Base-by-base conservation (phyloP, 768 basidiomycete genomes). In the Suillus americanus region DNA sequence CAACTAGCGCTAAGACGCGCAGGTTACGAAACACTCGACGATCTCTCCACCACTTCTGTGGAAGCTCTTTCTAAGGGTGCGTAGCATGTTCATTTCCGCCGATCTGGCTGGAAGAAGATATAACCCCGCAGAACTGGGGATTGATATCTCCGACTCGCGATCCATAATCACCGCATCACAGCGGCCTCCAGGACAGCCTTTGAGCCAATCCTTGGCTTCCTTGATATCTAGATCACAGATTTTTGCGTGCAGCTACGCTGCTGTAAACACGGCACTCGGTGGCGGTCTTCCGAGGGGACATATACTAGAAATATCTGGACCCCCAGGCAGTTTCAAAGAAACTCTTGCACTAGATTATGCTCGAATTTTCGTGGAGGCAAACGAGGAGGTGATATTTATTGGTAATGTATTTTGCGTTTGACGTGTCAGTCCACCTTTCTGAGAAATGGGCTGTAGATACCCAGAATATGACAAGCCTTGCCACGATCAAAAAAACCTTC, bases 241-340 rank as follows among this genome's bases (percentile, higher is more conserved):
- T 35, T 57, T 66, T 48, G 51, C 64, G 64, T 76, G 72, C 66
- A 68, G 66, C 53, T 87, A 82, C 70, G 62, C 73, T 5, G 79
- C 84, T 14, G 75, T 90, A 35, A 88, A 92, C 68, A 77, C 76
- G 20, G 72, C 92, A 3, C 80, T 93, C 6, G 82, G 79, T 38
- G 89, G 89, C 53, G 91, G 91, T 18, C 74, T 93, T 53, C 75
- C 78, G 62, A 81, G 80, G 63, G 88, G 89, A 9, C 80, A 83
- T 66, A 80, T 91, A 66, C 79, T 92, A 23, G 91, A 93, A 76
- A 78, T 93, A 68, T 89, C 89, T 37, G 91, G 91, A 0, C 89
- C 90, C 53, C 91, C 91, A 0, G 91, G 91, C 56, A 82, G 84
- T 45, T 83, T 85, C 12, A 92, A 90, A 67, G 88, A 89, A 64